Evolutionary conservation across 371 early-diverging fungal genomes (phyloP).

Genomic region (Apophysomyces sp.): DNA sequence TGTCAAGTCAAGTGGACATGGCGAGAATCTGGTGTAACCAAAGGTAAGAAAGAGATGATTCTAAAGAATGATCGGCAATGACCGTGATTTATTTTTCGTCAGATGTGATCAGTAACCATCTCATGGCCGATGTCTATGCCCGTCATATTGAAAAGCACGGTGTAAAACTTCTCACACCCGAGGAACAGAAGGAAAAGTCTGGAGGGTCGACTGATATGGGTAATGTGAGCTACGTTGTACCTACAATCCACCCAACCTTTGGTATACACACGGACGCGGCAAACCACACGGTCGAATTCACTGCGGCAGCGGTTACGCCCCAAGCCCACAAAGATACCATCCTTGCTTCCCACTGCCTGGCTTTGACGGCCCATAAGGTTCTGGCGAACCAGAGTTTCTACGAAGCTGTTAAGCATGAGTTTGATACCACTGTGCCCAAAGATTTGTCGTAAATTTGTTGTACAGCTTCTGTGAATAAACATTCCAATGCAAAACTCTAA

Average conservation of each 20-base stretch:
- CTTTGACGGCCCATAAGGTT: not conserved
- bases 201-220: conserved; percentile 78
- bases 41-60: conserved; percentile 22
- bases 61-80: not conserved
- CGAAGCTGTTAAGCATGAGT: not conserved
- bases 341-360: conserved; percentile 2
- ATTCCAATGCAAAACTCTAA: too few relatives aligned
- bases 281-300: conserved; percentile 70
- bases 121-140: conserved; percentile 59
- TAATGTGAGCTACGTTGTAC: conserved; percentile 59
- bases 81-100: not conserved
- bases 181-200: conserved; percentile 31
- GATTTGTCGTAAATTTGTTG: not conserved
- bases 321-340: conserved; percentile 62
- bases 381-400: not conserved
- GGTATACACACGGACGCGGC: conserved; percentile 45
- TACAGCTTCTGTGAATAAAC: too few relatives aligned
- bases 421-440: not conserved
- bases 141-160: conserved; percentile 52
- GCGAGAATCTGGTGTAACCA: conserved; percentile 49
- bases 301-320: conserved; percentile 54
- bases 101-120: conserved; percentile 55
- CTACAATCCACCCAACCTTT: conserved; percentile 48
- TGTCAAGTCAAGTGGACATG: conserved; percentile 64
- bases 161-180: conserved; percentile 34